Conservation (phyloP, 140 eudicot genomes). For the Oenanthe javanica region DNA sequence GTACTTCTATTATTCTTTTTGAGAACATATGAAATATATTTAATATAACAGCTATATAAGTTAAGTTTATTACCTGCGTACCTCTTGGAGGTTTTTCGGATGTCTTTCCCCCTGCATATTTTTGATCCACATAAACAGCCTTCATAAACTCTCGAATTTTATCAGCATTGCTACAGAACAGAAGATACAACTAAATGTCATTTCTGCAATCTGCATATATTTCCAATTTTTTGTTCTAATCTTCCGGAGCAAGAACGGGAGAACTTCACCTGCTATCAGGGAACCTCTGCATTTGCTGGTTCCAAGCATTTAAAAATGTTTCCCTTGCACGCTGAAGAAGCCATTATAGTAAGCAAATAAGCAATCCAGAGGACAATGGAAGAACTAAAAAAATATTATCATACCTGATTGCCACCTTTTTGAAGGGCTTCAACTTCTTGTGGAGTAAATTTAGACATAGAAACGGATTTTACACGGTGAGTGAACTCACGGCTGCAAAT, state of each 20-base stretch:
- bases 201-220: constrained; percentile 1
- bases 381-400: not conserved
- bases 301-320: constrained; percentile 81
- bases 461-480: constrained; percentile 90
- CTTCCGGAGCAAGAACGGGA: constrained; percentile 8
- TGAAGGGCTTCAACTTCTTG: constrained; percentile 96
- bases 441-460: constrained; percentile 86
- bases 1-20: not conserved
- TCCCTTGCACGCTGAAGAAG: constrained; percentile 83
- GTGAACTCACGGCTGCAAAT: constrained; percentile 90
- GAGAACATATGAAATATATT: not conserved
- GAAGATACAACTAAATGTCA: constrained; percentile 7
- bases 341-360: constrained; percentile 17
- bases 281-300: constrained; percentile 61
- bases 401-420: constrained; percentile 97
- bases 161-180: constrained; percentile 60
- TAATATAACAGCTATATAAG: not conserved
- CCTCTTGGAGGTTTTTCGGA: constrained; percentile 90
- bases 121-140: constrained; percentile 70
- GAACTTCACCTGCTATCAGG: constrained; percentile 71
- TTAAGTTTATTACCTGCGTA: constrained; percentile 34
- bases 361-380: constrained; percentile 10
- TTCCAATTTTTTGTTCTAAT: not conserved
- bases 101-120: constrained; percentile 47
- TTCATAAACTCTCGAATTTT: constrained; percentile 82